Percentiles rank a stretch among this genome's conserved stretches.
Evolutionary conservation across 768 basidiomycete genomes (phyloP).

Genomic region (Hirschioporus abietinus): DNA sequence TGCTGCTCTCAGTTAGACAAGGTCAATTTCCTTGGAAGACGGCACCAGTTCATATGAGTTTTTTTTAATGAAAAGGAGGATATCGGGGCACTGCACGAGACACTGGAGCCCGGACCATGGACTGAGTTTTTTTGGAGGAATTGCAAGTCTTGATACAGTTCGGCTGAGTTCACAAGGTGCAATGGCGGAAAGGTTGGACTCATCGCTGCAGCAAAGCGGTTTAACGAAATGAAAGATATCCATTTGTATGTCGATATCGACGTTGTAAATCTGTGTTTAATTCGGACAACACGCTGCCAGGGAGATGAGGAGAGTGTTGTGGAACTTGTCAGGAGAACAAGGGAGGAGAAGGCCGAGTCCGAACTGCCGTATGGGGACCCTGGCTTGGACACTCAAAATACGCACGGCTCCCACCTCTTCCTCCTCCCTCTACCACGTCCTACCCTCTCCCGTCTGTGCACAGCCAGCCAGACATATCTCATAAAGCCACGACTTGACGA

Average conservation of each 20-base stretch:
- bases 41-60: background rate
- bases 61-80: background rate
- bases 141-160: background rate
- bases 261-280: background rate
- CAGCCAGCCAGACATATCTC: background rate
- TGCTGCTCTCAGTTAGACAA: constrained; percentile 1
- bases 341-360: background rate
- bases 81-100: background rate
- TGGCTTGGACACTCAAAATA: constrained; percentile 1
- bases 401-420: constrained; percentile 1
- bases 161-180: background rate
- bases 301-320: background rate
- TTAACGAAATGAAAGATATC: background rate
- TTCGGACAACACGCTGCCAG: background rate
- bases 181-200: background rate
- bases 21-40: background rate
- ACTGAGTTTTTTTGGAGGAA: background rate
- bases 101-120: background rate
- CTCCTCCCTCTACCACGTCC: background rate
- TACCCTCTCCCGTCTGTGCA: background rate
- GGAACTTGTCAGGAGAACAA: constrained; percentile 1
- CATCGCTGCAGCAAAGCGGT: background rate
- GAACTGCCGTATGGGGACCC: background rate
- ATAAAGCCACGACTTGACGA: background rate
- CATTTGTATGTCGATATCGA: background rate